These are phyloP conservation scores for Coniella vitis DNA, from an alignment of 2,329 filamentous ascomycete species.

Conservation along the genomic window DNA sequence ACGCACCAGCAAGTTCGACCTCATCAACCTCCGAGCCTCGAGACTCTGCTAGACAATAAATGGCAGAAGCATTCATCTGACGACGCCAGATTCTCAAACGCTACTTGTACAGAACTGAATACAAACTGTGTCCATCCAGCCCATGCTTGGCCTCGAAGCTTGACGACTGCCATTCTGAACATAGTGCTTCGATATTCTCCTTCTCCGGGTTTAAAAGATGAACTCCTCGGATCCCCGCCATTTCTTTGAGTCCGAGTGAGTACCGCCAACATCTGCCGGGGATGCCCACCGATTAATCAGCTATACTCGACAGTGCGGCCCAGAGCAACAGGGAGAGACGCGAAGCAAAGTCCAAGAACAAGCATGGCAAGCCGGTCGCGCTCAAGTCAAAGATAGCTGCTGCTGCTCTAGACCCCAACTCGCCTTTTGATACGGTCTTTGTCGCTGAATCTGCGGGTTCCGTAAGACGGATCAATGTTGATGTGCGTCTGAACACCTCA, in stretches of 20 bases:
- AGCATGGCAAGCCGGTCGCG: slow-evolving; percentile 71
- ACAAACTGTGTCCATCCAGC: too few species aligned
- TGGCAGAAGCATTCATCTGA: too few species aligned
- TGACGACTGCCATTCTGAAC: too few species aligned
- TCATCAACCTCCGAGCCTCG: too few species aligned
- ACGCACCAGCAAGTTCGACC: too few species aligned
- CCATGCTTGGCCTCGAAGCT: too few species aligned
- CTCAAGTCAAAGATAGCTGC: slow-evolving; percentile 84
- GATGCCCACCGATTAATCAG: slow-evolving; percentile 25
- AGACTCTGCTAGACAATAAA: too few species aligned
- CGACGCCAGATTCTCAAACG: too few species aligned
- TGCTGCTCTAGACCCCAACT: slow-evolving; percentile 59
- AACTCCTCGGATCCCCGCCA: slow-evolving; percentile 67
- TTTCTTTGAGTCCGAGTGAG: slow-evolving; percentile 91
- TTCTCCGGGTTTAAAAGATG: slow-evolving; percentile 41
- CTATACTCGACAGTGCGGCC: slow-evolving; percentile 34
- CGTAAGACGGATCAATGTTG: slow-evolving; percentile 65
- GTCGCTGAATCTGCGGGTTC: slow-evolving; percentile 83
- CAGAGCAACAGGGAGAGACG: slow-evolving; percentile 50
- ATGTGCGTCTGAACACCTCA: slow-evolving; percentile 46
- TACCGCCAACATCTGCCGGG: slow-evolving; percentile 18
- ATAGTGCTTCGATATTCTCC: background rate
- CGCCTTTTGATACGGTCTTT: slow-evolving; percentile 54
- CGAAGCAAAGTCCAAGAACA: slow-evolving; percentile 66
- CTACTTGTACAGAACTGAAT: too few species aligned